These are phyloP conservation scores for Candida silvicultrix DNA, from an alignment of 805 yeast genomes.

Conservation along the genomic window DNA sequence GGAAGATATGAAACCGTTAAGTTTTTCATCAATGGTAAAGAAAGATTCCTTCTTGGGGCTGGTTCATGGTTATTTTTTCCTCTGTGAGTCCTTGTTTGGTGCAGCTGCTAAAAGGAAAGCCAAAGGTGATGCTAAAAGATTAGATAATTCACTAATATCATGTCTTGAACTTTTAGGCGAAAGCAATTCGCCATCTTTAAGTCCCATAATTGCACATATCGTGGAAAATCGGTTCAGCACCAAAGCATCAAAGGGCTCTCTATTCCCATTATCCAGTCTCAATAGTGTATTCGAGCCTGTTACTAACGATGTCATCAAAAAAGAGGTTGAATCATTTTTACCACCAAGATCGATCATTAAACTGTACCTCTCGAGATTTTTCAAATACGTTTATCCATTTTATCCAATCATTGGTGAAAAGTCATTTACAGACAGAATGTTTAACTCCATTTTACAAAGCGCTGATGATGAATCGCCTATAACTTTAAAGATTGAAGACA, in stretches of 20 bases:
- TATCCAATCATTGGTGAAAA: conserved; percentile 39
- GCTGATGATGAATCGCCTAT: conserved; percentile 19
- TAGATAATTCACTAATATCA: neutral
- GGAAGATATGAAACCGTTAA: conserved; percentile 21
- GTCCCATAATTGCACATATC: neutral
- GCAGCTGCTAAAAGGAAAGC: neutral
- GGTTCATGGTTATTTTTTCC: conserved; percentile 16
- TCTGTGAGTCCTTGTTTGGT: conserved; percentile 11
- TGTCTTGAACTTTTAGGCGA: neutral
- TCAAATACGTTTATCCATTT: conserved; percentile 38
- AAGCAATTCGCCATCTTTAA: neutral
- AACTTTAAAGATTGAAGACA: conserved; percentile 27
- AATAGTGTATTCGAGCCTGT: conserved; percentile 3
- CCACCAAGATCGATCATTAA: conserved; percentile 35
- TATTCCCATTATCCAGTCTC: neutral
- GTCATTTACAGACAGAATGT: conserved; percentile 25
- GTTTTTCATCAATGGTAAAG: conserved; percentile 10
- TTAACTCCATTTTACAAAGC: conserved; percentile 28
- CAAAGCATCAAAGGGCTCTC: conserved; percentile 2
- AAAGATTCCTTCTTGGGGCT: conserved; percentile 18
- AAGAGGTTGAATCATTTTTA: conserved; percentile 26
- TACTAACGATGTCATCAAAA: conserved; percentile 26
- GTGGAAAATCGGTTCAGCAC: neutral
- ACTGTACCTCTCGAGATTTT: conserved; percentile 36
- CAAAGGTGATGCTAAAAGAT: neutral